phyloP scores from a whole-genome alignment of 306 rosid species.

The Psophocarpus tetragonolobus region DNA sequence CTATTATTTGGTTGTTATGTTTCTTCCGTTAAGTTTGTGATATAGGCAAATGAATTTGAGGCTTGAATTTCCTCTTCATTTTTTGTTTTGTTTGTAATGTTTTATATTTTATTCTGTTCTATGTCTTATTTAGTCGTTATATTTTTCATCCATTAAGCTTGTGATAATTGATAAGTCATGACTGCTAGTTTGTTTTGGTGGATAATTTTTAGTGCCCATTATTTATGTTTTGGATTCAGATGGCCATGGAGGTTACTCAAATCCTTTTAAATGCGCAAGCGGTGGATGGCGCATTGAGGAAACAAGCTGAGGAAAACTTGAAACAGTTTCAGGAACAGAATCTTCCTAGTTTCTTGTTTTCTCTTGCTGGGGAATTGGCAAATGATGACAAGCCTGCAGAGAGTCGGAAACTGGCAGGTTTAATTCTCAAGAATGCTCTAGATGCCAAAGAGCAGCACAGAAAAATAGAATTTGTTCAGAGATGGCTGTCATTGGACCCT shows the following conservation, averaged over 20 bases:
- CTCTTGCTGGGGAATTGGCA: conserved; percentile 89
- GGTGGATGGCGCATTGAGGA: conserved; percentile 71
- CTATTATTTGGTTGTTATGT: neutral
- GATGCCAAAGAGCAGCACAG: conserved; percentile 94
- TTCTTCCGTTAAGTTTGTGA: too few species aligned
- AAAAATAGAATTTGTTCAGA: conserved; percentile 75
- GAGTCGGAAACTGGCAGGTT: conserved; percentile 80
- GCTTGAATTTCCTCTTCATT: neutral
- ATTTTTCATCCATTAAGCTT: neutral
- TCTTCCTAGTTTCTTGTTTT: conserved; percentile 78
- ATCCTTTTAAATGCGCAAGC: conserved; percentile 92
- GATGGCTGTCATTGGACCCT: conserved; percentile 79
- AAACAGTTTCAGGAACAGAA: conserved; percentile 92
- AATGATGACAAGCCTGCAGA: conserved; percentile 92
- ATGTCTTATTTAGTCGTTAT: neutral
- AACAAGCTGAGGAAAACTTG: conserved; percentile 79
- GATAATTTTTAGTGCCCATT: neutral
- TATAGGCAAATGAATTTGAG: neutral
- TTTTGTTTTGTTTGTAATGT: too few species aligned
- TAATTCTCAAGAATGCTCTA: conserved; percentile 88
- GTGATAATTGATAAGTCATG: neutral
- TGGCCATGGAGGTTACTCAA: conserved; percentile 94
- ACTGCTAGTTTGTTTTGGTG: neutral
- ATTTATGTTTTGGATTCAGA: conserved; percentile 40
- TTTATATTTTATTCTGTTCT: too few species aligned